Base-by-base conservation (phyloP, 495 filamentous ascomycete genomes). In the Paragyromitra xinjiangensis region DNA sequence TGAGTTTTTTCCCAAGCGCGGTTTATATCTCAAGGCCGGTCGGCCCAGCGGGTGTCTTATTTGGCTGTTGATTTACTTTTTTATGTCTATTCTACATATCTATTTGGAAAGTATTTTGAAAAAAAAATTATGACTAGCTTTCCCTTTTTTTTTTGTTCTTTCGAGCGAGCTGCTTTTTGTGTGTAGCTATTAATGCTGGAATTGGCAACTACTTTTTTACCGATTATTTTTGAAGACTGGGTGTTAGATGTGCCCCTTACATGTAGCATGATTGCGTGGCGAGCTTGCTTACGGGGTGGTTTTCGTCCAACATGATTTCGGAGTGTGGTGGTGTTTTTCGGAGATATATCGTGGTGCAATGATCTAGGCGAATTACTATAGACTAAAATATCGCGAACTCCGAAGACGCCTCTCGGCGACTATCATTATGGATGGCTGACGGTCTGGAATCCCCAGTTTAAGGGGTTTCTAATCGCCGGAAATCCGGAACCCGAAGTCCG, bases 111-210 rank as follows among this genome's bases (percentile, higher is more conserved):
- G 44, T 48, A 0, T 48, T 48, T 48, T 3, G 1, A 53, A 22
- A 53, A 53, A 53, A 53, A 53, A 19, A 53, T n/a, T 6, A n/a
- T n/a, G 50, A 24, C n/a, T 53, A 50, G 37, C 56, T 56, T 42
- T 68, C 9, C 39, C 34, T 37, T 37, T 19, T 51, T 51, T 34
- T 11, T 58, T 69, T 26, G 29, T 61, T 19, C 1, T 34, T 48
- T 34, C 24, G 19, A 61, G 19, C 8, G 53, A 22, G 8, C 26
- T 56, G 8, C 26, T 56, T 56, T 12, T 42, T 59, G 9, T 22
- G 14, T 44, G 40, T 70, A 56, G 67, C 61, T 55, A 70, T 61
- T 34, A 68, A 40, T 50, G 39, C 34, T 69, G 34, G 40, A 11
- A 14, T 65, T 48, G 7, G 19, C 50, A 53, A 53, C 19, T 53